Percentiles rank a stretch among this genome's conserved stretches.
phyloP scores from a whole-genome alignment of 371 early-diverging fungal genomes.

The Mortierella sp. region DNA sequence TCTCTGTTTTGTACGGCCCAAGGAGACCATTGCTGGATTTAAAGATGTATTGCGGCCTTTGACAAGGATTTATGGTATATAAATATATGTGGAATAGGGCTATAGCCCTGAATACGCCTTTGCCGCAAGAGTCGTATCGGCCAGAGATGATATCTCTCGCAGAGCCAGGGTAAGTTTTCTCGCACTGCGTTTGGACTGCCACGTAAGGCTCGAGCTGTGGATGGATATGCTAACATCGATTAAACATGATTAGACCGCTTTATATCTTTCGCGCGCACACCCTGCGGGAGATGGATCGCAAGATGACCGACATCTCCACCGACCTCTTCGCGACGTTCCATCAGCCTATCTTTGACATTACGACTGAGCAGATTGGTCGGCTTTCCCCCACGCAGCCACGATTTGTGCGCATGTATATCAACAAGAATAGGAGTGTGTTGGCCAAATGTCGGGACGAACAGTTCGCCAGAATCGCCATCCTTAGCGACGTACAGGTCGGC shows the following conservation, averaged over 20 bases:
- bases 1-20: neutral
- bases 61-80: too few species aligned
- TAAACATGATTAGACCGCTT: conserved; percentile 20
- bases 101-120: conserved; percentile 14
- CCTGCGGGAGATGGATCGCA: conserved; percentile 47
- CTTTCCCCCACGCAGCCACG: conserved; percentile 41
- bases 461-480: conserved; percentile 46
- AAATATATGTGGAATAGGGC: conserved; percentile 7
- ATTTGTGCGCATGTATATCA: conserved; percentile 54
- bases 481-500: conserved; percentile 38
- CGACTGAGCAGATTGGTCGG: conserved; percentile 22
- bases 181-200: too few species aligned
- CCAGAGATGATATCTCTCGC: conserved; percentile 51
- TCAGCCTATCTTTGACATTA: conserved; percentile 43
- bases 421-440: conserved; percentile 43
- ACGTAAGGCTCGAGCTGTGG: neutral
- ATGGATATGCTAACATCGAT: neutral
- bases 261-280: conserved; percentile 52
- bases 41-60: too few species aligned
- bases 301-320: conserved; percentile 46
- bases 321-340: conserved; percentile 43
- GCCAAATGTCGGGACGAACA: conserved; percentile 48
- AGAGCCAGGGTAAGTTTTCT: conserved; percentile 34
- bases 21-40: too few species aligned
- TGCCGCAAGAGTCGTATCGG: conserved; percentile 34